These are phyloP conservation scores for Jacaranda mimosifolia DNA, from an alignment of 257 asterid genomes.

Conservation along the genomic window DNA sequence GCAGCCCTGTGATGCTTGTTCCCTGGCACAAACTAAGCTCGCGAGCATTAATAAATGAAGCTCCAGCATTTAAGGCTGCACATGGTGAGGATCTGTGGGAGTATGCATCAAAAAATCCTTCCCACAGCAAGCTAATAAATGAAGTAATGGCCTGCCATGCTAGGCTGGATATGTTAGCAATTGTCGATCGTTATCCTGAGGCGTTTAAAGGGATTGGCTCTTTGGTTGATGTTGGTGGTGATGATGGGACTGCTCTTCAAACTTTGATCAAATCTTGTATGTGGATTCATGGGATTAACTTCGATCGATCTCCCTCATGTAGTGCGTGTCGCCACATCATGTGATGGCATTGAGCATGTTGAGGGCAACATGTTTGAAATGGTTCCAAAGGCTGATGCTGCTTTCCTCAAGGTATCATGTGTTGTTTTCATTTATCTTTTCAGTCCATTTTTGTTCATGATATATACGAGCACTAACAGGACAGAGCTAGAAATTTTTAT, in stretches of 20 bases:
- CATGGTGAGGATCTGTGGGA: slow-evolving; percentile 62
- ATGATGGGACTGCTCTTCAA: slow-evolving; percentile 64
- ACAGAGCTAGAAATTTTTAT: too few relatives aligned
- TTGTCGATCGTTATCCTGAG: slow-evolving; percentile 41
- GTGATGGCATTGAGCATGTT: slow-evolving; percentile 53
- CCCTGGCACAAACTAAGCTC: slow-evolving; percentile 67
- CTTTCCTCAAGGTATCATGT: slow-evolving; percentile 64
- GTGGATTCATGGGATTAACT: slow-evolving; percentile 62
- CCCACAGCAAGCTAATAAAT: slow-evolving; percentile 59
- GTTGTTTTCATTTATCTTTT: too few relatives aligned
- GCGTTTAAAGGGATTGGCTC: slow-evolving; percentile 55
- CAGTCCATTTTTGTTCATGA: too few relatives aligned
- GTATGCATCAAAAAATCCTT: slow-evolving; percentile 36
- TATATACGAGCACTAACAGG: too few relatives aligned
- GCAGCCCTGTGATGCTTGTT: slow-evolving; percentile 66
- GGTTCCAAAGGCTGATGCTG: slow-evolving; percentile 78
- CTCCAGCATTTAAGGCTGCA: slow-evolving; percentile 50
- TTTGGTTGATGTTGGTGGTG: slow-evolving; percentile 86
- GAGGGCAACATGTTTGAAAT: slow-evolving; percentile 74
- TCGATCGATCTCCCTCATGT: too few relatives aligned
- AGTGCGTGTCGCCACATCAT: too few relatives aligned
- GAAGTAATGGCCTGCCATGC: slow-evolving; percentile 73
- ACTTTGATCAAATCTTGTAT: slow-evolving; percentile 56
- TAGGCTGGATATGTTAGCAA: slow-evolving; percentile 36
- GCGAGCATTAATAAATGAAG: neutral